Base-by-base conservation (phyloP, 371 early-diverging fungal species). In the Mucor indicus region DNA sequence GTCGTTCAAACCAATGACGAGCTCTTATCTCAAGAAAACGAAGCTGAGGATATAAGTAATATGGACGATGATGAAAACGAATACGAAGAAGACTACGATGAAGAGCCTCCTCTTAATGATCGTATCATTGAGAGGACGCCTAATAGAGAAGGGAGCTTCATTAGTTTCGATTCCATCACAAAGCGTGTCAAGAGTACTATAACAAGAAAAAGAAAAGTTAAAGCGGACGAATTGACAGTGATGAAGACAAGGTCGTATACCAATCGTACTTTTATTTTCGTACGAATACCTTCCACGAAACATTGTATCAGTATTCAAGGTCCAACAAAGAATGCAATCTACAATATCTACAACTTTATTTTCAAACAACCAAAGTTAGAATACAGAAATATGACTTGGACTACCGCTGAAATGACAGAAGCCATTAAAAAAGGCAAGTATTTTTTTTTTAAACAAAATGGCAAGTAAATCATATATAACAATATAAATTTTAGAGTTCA, bases 361-460 rank as follows among this genome's bases (percentile, higher is more conserved):
- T 87, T 91, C 50, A 64, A 71, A 15, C 75, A 87, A 62, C 89
- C 89, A 3, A 85, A 83, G 2, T 51, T 91, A 2, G 88, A 88
- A 60, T 87, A 87, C 51, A 64, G 81, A 15, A 88, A 89, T 56
- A 82, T 74, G 52, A 87, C 88, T 2, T 91, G 89, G 87, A 81
- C 86, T 7, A 80, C 81, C 75, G 73, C 73, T 22, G 89, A 90
- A 33, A 64, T 90, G 33, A 48, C 82, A 24, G 73, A 75, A 17
- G 75, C 69, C 2, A 68, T 90, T 17, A 86, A 86, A 44, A 80
- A 67, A 73, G 85, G 77, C 74, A 56, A 47, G 40, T 31, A 10
- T 6, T 12, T 29, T 29, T 12, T 29, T 29, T 12, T 29, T 12
- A 29, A 29, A 29, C 30, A 29, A 8, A 29, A 29, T 12, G 30